Conservation (phyloP, 108 stramenopile species). For the Ochromonas danica region DNA sequence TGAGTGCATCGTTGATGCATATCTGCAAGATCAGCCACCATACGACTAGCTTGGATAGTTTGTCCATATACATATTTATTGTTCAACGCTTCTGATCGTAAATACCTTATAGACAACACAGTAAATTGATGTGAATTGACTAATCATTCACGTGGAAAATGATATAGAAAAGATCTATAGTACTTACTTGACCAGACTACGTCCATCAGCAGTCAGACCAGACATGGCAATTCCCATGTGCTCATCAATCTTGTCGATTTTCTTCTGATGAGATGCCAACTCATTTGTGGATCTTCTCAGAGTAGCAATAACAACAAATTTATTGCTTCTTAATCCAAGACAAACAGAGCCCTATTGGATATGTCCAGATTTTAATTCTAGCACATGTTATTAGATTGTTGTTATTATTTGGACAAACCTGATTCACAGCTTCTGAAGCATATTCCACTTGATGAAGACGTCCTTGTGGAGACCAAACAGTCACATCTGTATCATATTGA, state of each 20-base stretch:
- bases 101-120: slow-evolving; percentile 18
- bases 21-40: slow-evolving; percentile 91
- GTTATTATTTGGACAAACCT: slow-evolving; percentile 61
- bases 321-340: slow-evolving; percentile 55
- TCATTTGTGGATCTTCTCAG: slow-evolving; percentile 87
- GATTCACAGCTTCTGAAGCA: slow-evolving; percentile 83
- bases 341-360: slow-evolving; percentile 32
- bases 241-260: slow-evolving; percentile 92
- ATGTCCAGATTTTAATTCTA: too few species aligned
- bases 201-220: slow-evolving; percentile 93
- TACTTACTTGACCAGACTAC: slow-evolving; percentile 94
- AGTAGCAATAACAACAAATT: slow-evolving; percentile 84
- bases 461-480: slow-evolving; percentile 98
- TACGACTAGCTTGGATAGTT: slow-evolving; percentile 76
- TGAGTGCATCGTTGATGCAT: slow-evolving; percentile 97
- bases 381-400: not conserved
- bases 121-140: not conserved
- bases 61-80: slow-evolving; percentile 95
- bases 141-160: not conserved
- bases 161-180: not conserved
- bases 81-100: slow-evolving; percentile 88
- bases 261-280: slow-evolving; percentile 90
- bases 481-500: slow-evolving; percentile 99
- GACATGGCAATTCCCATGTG: slow-evolving; percentile 95
- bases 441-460: slow-evolving; percentile 87